Base-by-base conservation (phyloP, 306 rosid species). In the Dalbergia oliveri region DNA sequence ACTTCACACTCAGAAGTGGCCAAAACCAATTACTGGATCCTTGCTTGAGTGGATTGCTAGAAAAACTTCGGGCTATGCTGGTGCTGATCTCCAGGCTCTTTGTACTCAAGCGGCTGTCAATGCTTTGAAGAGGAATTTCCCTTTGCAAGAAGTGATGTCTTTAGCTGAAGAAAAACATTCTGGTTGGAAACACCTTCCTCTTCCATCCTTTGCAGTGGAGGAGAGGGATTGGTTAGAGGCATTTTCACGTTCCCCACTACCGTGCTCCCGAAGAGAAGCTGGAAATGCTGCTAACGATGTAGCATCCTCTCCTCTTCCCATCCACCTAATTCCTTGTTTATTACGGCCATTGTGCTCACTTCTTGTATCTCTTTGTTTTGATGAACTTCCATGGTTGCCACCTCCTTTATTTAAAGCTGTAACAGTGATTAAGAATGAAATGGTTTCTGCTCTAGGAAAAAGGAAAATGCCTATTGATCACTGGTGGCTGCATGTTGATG, bases 171-270 rank as follows among this genome's bases (percentile, higher is more conserved):
- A 82, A 81, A 88, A 85, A 71, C 62, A 63, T 76, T 84, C 86
- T 43, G 69, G 83, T 60, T 75, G 80, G 79, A 89, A 88, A 84
- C 88, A 84, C 67, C 82, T 82, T 81, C 87, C 94, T 76, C 91
- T 93, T 68, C 99, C 99, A 19, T 82, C 93, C 83, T 88, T 95
- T 86, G 84, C 90, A 14, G 99, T 95, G 84, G 97, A 91, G 90
- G 99, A 95, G 87, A 89, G 91, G 86, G 99, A 95, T 81, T 95
- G 99, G 99, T 84, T 95, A 82, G 98, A 91, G 82, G 99, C 99
- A 84, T 71, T 93, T 65, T 82, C 81, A 16, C 75, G 73, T 79
- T 85, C 96, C 51, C 96, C 97, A 43, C 94, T 88, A 31, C 99
- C 99, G 13, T 95, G 99, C 87, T 95, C 98, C 57, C 92, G 79